Evolutionary conservation across 768 basidiomycete species (phyloP).

Genomic region (Boletellus emodensis): DNA sequence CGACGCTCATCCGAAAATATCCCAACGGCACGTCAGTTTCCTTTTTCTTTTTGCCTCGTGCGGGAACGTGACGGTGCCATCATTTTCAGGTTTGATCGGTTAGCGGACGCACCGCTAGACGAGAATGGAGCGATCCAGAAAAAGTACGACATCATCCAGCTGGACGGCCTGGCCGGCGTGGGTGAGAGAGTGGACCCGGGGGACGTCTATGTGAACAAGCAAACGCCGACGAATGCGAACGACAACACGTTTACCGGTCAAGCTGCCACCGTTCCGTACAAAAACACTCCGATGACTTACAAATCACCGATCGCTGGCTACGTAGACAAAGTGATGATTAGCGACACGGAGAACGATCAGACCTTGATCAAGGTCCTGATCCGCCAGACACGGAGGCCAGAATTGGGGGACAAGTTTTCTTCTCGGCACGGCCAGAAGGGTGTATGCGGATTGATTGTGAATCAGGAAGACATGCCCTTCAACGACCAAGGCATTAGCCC

Average conservation of each 20-base stretch:
- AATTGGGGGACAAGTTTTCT: conserved; percentile 98
- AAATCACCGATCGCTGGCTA: conserved; percentile 91
- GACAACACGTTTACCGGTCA: conserved; percentile 86
- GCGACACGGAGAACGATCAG: conserved; percentile 95
- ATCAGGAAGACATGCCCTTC: conserved; percentile 99
- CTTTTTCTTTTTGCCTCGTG: conserved; percentile 6
- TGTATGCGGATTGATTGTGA: conserved; percentile 97
- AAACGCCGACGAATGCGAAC: conserved; percentile 91
- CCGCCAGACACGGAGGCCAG: conserved; percentile 93
- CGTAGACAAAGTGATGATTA: conserved; percentile 97
- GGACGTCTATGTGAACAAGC: conserved; percentile 96
- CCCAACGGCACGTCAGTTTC: conserved; percentile 92
- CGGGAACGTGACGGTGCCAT: conserved; percentile 2
- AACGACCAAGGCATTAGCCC: conserved; percentile 96
- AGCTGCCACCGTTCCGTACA: conserved; percentile 80
- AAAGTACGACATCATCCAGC: conserved; percentile 86
- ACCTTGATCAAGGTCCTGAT: conserved; percentile 96
- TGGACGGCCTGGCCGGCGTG: conserved; percentile 91
- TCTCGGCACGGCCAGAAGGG: conserved; percentile 98
- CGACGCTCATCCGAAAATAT: conserved; percentile 91
- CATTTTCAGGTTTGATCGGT: conserved; percentile 72
- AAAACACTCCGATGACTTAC: conserved; percentile 88
- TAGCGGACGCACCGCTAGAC: conserved; percentile 87
- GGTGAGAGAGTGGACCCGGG: conserved; percentile 92
- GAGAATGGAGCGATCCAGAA: conserved; percentile 77